Evolutionary conservation across 441 rosid genomes (phyloP).

Genomic region (Syzygium syzygioides): DNA sequence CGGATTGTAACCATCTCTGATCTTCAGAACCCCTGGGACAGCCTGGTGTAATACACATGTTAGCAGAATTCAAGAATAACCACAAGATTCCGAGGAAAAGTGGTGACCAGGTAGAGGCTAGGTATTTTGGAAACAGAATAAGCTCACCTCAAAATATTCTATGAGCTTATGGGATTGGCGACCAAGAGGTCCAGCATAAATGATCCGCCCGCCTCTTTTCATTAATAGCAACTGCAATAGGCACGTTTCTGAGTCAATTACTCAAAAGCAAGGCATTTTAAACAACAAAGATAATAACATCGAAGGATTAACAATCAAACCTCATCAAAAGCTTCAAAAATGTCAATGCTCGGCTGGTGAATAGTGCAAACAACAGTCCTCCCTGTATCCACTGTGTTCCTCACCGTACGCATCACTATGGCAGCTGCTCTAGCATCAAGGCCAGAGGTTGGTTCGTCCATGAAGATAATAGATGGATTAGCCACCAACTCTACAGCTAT

Average conservation of each 20-base stretch:
- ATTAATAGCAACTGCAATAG: constrained; percentile 57
- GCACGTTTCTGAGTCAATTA: not conserved
- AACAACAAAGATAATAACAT: not conserved
- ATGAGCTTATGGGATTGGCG: constrained; percentile 64
- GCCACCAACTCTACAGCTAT: constrained; percentile 84
- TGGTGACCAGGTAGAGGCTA: not conserved
- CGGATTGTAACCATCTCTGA: constrained; percentile 71
- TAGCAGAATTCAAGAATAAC: not conserved
- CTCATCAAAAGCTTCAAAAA: constrained; percentile 93
- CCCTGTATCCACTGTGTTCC: constrained; percentile 87
- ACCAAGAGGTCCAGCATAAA: constrained; percentile 77
- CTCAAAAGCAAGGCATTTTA: not conserved
- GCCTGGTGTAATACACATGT: constrained; percentile 29
- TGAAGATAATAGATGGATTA: constrained; percentile 78
- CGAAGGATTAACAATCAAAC: constrained; percentile 16
- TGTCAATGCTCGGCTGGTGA: constrained; percentile 92
- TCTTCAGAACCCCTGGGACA: constrained; percentile 61
- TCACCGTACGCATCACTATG: constrained; percentile 83
- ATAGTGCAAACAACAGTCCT: constrained; percentile 86
- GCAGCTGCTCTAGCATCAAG: constrained; percentile 92
- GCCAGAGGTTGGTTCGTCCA: constrained; percentile 92
- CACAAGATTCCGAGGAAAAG: not conserved
- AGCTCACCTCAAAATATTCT: constrained; percentile 75
- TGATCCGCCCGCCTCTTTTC: constrained; percentile 91
- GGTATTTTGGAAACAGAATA: constrained; percentile 21